Base-by-base conservation (phyloP, 495 filamentous ascomycete species). In the Trichocladium uniseriatum region DNA sequence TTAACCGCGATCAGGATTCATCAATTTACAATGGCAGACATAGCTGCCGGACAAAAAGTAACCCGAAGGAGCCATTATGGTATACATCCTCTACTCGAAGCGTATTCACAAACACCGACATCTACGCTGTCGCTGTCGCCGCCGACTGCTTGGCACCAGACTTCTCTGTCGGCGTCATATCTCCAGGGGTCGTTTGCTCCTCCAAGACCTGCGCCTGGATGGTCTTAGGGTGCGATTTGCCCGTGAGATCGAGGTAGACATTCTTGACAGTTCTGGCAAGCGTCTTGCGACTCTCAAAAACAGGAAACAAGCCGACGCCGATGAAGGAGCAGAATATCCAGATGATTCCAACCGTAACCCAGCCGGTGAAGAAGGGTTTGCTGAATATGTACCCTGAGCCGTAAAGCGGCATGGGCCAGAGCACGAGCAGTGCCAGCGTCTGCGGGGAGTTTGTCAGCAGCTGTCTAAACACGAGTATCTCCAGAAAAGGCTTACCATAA, bases 371-470 rank as follows among this genome's bases (percentile, higher is more conserved):
- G 73, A 95, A 95, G 38, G 77, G 75, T 70, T 88, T 89, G 63
- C 79, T 85, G 70, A 95, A 95, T 32, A 95, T 77, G 60, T 97
- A 97, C 18, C 78, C 79, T 6, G 74, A 73, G 7, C 88, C 91
- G 61, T 94, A 97, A 80, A 97, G 80, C 1, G 91, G 91, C 74
- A 95, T 92, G 8, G 91, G 91, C 91, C 91, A 97, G 40, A 95
- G 76, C 18, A 97, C 73, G 2, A 97, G 66, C 45, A 97, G 68
- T 7, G 79, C 76, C 0, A 95, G 50, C 0, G 89, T 89, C 72
- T 67, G 35, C 5, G 19, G 9, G 2, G 0, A 6, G 0, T 14
- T 18, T 38, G 45, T 53, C 44, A 42, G 35, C 24, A 0, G 19
- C 5, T 13, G n/a, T 14, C 18, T 37, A 13, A 13, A 31, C 6